These are phyloP conservation scores for Diaporthe caulivora DNA, from an alignment of 2,329 filamentous ascomycete species.

Conservation along the genomic window DNA sequence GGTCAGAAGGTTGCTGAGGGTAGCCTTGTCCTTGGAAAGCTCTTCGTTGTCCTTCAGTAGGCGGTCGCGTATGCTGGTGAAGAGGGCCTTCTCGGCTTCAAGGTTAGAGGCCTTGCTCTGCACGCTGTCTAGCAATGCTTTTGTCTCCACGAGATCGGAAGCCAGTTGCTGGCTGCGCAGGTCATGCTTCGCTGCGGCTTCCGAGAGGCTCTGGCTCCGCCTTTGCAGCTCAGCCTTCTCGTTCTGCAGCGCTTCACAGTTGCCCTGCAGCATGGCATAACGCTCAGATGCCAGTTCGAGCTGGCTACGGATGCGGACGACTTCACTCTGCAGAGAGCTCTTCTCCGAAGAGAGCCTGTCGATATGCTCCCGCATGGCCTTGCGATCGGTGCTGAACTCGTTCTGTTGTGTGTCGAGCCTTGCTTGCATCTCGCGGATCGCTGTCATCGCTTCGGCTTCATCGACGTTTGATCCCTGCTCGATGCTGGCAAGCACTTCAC, in stretches of 20 bases:
- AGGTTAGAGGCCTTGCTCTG: slow-evolving; percentile 92
- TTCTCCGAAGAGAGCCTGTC: slow-evolving; percentile 87
- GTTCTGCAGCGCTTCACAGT: slow-evolving; percentile 83
- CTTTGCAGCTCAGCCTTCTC: slow-evolving; percentile 92
- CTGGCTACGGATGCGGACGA: slow-evolving; percentile 84
- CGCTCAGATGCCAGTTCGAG: slow-evolving; percentile 85
- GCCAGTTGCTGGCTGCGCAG: slow-evolving; percentile 90
- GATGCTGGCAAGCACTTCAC: slow-evolving; percentile 69
- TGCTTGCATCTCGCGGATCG: slow-evolving; percentile 87
- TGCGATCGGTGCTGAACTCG: slow-evolving; percentile 84
- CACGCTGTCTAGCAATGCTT: slow-evolving; percentile 84
- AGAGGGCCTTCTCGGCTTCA: slow-evolving; percentile 93
- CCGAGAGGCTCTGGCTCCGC: slow-evolving; percentile 80
- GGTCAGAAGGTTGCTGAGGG: slow-evolving; percentile 84
- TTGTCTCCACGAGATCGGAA: slow-evolving; percentile 91
- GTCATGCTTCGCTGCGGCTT: slow-evolving; percentile 90
- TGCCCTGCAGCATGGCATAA: slow-evolving; percentile 89
- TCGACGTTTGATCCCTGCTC: slow-evolving; percentile 68
- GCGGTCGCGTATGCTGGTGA: slow-evolving; percentile 92
- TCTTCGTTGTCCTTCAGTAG: slow-evolving; percentile 89
- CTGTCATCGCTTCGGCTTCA: slow-evolving; percentile 78
- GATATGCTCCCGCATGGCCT: slow-evolving; percentile 86
- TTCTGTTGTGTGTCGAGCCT: slow-evolving; percentile 92
- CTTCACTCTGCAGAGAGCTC: slow-evolving; percentile 83
- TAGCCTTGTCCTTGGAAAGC: slow-evolving; percentile 84